phyloP scores from a whole-genome alignment of 2,329 filamentous ascomycete species.

The Achaetomium macrosporum region DNA sequence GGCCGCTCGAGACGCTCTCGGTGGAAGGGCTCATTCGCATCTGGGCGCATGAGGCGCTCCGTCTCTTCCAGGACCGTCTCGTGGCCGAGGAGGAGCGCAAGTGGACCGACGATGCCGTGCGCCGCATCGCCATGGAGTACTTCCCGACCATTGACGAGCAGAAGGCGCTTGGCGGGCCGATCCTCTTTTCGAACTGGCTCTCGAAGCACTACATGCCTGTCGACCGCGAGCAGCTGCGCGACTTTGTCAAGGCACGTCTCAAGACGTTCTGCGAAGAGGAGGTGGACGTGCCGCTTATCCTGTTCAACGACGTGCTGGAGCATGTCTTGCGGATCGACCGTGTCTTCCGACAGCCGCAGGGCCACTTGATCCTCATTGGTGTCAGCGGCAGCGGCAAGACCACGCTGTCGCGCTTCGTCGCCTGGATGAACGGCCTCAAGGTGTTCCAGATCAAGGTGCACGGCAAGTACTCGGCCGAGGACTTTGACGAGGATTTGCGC shows the following conservation, averaged over 20 bases:
- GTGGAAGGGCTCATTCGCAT: slow-evolving; percentile 92
- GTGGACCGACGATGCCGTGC: slow-evolving; percentile 89
- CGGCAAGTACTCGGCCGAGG: slow-evolving; percentile 94
- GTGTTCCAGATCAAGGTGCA: slow-evolving; percentile 99
- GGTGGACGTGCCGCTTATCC: slow-evolving; percentile 92
- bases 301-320: slow-evolving; percentile 99
- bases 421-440: slow-evolving; percentile 99
- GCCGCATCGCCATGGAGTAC: slow-evolving; percentile 77
- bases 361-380: slow-evolving; percentile 95
- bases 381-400: slow-evolving; percentile 99
- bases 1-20: slow-evolving; percentile 79
- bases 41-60: slow-evolving; percentile 95
- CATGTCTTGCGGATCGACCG: slow-evolving; percentile 97
- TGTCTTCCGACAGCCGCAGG: slow-evolving; percentile 96
- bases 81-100: slow-evolving; percentile 89
- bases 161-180: slow-evolving; percentile 83
- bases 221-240: slow-evolving; percentile 86
- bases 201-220: slow-evolving; percentile 98
- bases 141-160: slow-evolving; percentile 95
- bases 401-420: slow-evolving; percentile 93
- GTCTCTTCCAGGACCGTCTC: slow-evolving; percentile 94
- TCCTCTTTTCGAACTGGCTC: slow-evolving; percentile 98
- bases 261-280: slow-evolving; percentile 99
- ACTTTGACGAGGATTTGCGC: slow-evolving; percentile 96
- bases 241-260: slow-evolving; percentile 94